Conservation (phyloP, 352 stramenopile species). For the Phytophthora pseudosyringae region DNA sequence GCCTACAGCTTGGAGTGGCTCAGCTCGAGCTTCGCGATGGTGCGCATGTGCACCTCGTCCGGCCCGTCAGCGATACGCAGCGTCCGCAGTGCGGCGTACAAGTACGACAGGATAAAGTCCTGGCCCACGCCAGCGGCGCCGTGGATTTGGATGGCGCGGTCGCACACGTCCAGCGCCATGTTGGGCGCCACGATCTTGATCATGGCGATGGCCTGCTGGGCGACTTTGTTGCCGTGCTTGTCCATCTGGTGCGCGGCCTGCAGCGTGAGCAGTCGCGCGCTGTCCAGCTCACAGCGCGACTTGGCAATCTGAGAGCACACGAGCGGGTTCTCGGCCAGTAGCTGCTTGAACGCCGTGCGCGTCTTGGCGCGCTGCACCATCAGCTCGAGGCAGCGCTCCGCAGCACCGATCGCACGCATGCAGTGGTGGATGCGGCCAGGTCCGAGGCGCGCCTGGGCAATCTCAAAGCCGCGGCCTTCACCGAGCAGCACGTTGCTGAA, state of each 20-base stretch:
- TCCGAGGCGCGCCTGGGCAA: slow-evolving; percentile 92
- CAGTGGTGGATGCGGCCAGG: slow-evolving; percentile 98
- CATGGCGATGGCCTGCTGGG: slow-evolving; percentile 94
- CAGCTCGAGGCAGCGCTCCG: slow-evolving; percentile 87
- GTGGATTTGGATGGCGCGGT: slow-evolving; percentile 92
- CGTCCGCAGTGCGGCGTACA: slow-evolving; percentile 91
- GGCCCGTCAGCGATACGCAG: slow-evolving; percentile 96
- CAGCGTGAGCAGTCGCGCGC: slow-evolving; percentile 86
- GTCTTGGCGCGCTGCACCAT: slow-evolving; percentile 92
- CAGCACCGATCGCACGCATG: slow-evolving; percentile 95
- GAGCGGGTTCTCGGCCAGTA: slow-evolving; percentile 88
- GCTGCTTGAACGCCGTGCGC: slow-evolving; percentile 94
- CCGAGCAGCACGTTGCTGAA: slow-evolving; percentile 86
- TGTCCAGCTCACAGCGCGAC: slow-evolving; percentile 83
- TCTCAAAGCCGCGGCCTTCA: slow-evolving; percentile 90
- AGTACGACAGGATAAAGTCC: slow-evolving; percentile 94
- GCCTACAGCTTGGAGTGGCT: slow-evolving; percentile 57
- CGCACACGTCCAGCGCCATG: slow-evolving; percentile 88
- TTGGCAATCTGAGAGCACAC: slow-evolving; percentile 88
- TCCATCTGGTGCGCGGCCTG: slow-evolving; percentile 92
- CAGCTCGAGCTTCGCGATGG: slow-evolving; percentile 94
- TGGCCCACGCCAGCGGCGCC: slow-evolving; percentile 87
- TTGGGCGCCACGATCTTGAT: slow-evolving; percentile 97
- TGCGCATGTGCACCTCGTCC: slow-evolving; percentile 97
- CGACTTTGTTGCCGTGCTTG: slow-evolving; percentile 84